Percentiles rank a stretch among this genome's conserved stretches.
Conservation (phyloP, 2,329 filamentous ascomycete species). For the Calonectria fujianensis region DNA sequence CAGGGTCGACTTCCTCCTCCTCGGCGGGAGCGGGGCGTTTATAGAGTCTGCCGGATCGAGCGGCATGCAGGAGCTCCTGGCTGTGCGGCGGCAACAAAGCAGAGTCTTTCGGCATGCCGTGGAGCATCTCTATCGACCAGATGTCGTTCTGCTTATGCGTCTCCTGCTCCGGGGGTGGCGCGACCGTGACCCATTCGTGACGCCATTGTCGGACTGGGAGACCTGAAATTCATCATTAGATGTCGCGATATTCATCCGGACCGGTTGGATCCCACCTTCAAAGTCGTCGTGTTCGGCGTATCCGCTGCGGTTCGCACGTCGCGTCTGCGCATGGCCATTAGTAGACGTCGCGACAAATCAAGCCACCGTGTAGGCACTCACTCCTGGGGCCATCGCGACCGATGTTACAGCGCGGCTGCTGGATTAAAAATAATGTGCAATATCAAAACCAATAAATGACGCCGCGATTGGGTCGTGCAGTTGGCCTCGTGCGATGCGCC, state of each 20-base stretch:
- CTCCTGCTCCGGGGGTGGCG: conserved; percentile 79
- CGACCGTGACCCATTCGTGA: conserved; percentile 80
- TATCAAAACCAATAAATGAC: conserved; percentile 8
- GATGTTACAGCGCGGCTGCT: conserved; percentile 17
- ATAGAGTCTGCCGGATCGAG: conserved; percentile 84
- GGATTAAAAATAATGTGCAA: conserved; percentile 20
- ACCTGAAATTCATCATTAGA: conserved; percentile 70
- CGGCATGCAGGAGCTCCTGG: conserved; percentile 87
- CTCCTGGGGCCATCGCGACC: conserved; percentile 63
- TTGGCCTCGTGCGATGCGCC: conserved; percentile 38
- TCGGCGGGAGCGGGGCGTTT: conserved; percentile 80
- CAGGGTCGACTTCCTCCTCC: conserved; percentile 74
- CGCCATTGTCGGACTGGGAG: conserved; percentile 95
- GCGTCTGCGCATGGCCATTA: conserved; percentile 64
- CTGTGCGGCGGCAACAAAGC: conserved; percentile 85
- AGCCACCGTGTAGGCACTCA: conserved; percentile 53
- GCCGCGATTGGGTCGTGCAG: conserved; percentile 38
- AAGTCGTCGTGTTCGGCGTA: conserved; percentile 78
- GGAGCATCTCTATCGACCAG: conserved; percentile 85
- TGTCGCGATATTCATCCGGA: conserved; percentile 15
- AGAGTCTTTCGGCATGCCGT: conserved; percentile 90
- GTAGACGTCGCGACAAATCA: conserved; percentile 36
- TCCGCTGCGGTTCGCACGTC: conserved; percentile 73
- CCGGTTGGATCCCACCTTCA: conserved; percentile 65
- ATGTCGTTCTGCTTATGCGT: conserved; percentile 77